A percentile compares a stretch with the other conserved stretches of the same genome.
Evolutionary conservation across 2,329 filamentous ascomycete species (phyloP).

Genomic region (Beauveria brongniartii): DNA sequence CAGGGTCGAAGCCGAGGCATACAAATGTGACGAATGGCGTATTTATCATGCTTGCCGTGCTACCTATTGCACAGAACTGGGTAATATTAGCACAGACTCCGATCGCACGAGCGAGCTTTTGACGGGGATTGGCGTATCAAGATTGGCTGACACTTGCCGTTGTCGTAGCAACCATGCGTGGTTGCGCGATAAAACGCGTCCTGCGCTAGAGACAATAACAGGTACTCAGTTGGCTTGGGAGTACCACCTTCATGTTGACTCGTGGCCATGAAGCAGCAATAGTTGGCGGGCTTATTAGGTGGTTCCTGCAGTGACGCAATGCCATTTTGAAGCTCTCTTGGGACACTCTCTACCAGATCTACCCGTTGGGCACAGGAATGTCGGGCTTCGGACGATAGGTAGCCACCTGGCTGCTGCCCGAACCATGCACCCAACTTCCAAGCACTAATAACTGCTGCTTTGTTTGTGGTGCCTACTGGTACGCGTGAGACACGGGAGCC

Average conservation of each 20-base stretch:
- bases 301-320: no score
- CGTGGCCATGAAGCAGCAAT: background rate
- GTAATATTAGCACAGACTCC: no score
- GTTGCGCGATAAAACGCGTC: slow-evolving; percentile 8
- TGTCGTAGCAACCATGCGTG: background rate
- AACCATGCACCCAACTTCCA: no score
- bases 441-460: background rate
- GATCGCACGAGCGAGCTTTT: background rate
- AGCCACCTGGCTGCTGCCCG: background rate
- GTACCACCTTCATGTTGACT: background rate
- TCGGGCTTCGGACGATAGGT: background rate
- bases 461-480: background rate
- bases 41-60: no score
- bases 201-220: background rate
- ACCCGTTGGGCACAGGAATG: slow-evolving; percentile 9
- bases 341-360: background rate
- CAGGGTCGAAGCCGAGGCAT: background rate
- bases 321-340: background rate
- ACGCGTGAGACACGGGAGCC: background rate
- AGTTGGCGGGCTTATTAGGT: background rate
- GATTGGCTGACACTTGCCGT: background rate
- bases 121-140: background rate
- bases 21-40: background rate
- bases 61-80: no score
- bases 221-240: background rate